A percentile compares a stretch with the other conserved stretches of the same genome.
Conservation (phyloP, 768 basidiomycete species). For the Xerocomus potaroensis region DNA sequence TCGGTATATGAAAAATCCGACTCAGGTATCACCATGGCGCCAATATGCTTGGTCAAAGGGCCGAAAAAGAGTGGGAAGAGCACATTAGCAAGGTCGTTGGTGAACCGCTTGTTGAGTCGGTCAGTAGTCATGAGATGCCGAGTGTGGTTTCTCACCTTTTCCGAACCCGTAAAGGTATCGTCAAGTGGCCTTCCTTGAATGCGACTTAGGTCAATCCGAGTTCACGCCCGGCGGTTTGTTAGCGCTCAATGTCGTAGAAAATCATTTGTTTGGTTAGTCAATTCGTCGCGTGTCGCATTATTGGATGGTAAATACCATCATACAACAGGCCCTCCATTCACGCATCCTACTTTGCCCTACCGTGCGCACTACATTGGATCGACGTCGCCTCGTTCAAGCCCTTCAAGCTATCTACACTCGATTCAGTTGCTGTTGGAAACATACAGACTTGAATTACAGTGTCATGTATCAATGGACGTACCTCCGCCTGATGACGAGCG, state of each 20-base stretch:
- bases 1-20: conserved; percentile 1
- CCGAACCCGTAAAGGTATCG: conserved; percentile 49
- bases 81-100: conserved; percentile 69
- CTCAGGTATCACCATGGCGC: conserved; percentile 18
- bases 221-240: conserved; percentile 87
- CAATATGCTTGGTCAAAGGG: conserved; percentile 71
- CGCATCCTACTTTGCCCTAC: conserved; percentile 69
- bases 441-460: conserved; percentile 67
- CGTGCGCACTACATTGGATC: conserved; percentile 81
- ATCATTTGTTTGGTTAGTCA: conserved; percentile 62
- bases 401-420: conserved; percentile 69
- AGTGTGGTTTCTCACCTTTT: not conserved
- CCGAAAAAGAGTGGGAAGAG: conserved; percentile 89
- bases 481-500: conserved; percentile 32
- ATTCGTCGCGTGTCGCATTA: not conserved
- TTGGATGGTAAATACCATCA: not conserved
- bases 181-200: conserved; percentile 88
- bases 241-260: conserved; percentile 66
- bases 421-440: conserved; percentile 62
- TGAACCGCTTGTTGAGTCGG: conserved; percentile 65
- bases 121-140: conserved; percentile 24
- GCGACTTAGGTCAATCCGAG: conserved; percentile 92
- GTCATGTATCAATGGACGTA: conserved; percentile 31
- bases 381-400: conserved; percentile 70
- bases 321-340: conserved; percentile 75